These are phyloP conservation scores for Mychonastes homosphaera DNA, from an alignment of 139 green algal genomes.

Conservation along the genomic window DNA sequence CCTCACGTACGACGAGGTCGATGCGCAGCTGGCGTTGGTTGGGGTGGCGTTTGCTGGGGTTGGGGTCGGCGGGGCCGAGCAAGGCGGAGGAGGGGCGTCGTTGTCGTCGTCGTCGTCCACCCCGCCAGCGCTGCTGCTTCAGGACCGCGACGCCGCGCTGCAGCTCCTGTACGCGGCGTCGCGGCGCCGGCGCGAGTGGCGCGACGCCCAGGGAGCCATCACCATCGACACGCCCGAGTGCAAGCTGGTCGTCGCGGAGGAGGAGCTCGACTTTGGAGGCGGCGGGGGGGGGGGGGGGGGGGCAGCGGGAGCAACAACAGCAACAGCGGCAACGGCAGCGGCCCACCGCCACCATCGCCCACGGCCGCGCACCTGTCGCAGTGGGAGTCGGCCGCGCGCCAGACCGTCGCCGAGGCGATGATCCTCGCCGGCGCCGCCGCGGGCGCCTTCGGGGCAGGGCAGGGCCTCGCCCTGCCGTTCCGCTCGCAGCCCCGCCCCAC, in stretches of 20 bases:
- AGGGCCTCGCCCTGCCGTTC: too few relatives aligned
- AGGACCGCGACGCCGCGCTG: constrained; percentile 18
- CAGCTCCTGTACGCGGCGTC: constrained; percentile 22
- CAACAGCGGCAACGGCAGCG: not conserved
- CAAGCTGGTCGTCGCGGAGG: too few relatives aligned
- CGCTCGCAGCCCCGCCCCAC: too few relatives aligned
- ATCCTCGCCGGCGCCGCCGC: constrained; percentile 41
- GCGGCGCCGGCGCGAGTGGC: constrained; percentile 12
- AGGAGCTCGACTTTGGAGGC: too few relatives aligned
- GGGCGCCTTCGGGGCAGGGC: constrained; percentile 6
- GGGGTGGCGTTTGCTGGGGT: constrained; percentile 9
- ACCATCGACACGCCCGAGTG: too few relatives aligned
- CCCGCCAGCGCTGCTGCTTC: too few relatives aligned
- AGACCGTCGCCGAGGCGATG: constrained; percentile 81
- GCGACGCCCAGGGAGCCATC: too few relatives aligned
- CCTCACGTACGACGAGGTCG: constrained; percentile 67
- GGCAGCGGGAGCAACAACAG: too few relatives aligned
- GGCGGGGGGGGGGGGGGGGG: not conserved
- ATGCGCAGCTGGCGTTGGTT: constrained; percentile 41
- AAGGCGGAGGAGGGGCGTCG: not conserved
- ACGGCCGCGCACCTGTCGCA: too few relatives aligned
- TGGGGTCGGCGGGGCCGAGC: not conserved
- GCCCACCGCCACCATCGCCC: not conserved
- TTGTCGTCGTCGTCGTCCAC: not conserved
- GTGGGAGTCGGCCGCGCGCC: constrained; percentile 25